Evolutionary conservation across 2,329 filamentous ascomycete genomes (phyloP).

Genomic region (Botrytis galanthina): DNA sequence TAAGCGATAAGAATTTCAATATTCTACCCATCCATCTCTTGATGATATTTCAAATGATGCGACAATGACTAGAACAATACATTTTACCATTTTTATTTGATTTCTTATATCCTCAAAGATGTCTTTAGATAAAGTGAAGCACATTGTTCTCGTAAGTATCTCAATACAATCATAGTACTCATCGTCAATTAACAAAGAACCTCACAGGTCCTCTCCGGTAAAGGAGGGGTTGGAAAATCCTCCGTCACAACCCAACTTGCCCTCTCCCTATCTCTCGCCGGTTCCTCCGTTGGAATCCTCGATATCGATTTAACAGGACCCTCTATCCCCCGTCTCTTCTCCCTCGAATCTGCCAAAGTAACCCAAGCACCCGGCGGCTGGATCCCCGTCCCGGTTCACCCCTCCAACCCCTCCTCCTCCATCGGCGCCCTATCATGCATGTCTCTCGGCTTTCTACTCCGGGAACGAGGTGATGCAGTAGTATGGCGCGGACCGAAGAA

Average conservation of each 20-base stretch:
- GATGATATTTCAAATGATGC: background rate
- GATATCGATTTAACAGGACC: constrained; percentile 96
- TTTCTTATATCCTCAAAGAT: constrained; percentile 42
- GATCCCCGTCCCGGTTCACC: constrained; percentile 85
- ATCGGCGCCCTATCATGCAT: constrained; percentile 75
- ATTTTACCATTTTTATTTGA: background rate
- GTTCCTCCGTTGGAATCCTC: constrained; percentile 88
- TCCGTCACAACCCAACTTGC: constrained; percentile 96
- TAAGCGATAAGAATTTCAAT: constrained; percentile 36
- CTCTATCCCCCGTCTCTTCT: constrained; percentile 92
- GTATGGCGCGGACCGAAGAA: constrained; percentile 99
- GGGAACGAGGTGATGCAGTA: constrained; percentile 80
- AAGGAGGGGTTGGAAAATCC: constrained; percentile 97
- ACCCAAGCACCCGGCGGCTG: constrained; percentile 89
- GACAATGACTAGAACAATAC: constrained; percentile 9
- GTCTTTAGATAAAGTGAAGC: constrained; percentile 69
- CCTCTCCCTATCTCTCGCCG: constrained; percentile 79
- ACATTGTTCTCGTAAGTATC: constrained; percentile 67
- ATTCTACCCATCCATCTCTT: constrained; percentile 6
- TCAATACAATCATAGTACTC: background rate
- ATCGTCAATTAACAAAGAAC: constrained; percentile 22
- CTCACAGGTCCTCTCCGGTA: constrained; percentile 76
- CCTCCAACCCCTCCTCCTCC: constrained; percentile 47
- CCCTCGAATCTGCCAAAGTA: constrained; percentile 84
- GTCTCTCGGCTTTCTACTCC: constrained; percentile 88